A percentile compares a stretch with the other conserved stretches of the same genome.
phyloP scores from a whole-genome alignment of 2,329 filamentous ascomycete genomes.

The Epichloe coenophiala region DNA sequence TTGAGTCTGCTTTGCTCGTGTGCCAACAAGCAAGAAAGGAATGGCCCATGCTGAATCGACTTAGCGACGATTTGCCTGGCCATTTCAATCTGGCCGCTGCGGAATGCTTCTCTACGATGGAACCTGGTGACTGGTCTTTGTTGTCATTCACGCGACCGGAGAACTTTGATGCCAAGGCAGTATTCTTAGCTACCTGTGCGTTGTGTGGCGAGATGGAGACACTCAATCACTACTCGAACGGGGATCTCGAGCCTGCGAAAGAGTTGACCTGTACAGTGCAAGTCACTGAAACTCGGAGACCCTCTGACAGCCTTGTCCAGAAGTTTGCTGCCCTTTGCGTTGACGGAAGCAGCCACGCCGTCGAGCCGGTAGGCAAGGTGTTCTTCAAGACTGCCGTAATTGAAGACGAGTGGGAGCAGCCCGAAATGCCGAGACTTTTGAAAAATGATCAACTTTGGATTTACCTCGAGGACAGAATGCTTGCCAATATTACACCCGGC shows the following conservation, averaged over 20 bases:
- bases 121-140: slow-evolving; percentile 18
- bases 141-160: slow-evolving; percentile 19
- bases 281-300: slow-evolving; percentile 36
- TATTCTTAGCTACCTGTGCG: slow-evolving; percentile 31
- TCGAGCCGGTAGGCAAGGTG: slow-evolving; percentile 32
- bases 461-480: slow-evolving; percentile 49
- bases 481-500: slow-evolving; percentile 44
- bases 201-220: slow-evolving; percentile 21
- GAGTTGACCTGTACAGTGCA: slow-evolving; percentile 46
- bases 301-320: slow-evolving; percentile 26
- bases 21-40: slow-evolving; percentile 57
- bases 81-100: slow-evolving; percentile 68
- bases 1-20: slow-evolving; percentile 51
- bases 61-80: slow-evolving; percentile 50
- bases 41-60: slow-evolving; percentile 42
- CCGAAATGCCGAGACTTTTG: slow-evolving; percentile 7
- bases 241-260: slow-evolving; percentile 21
- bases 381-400: slow-evolving; percentile 30
- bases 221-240: slow-evolving; percentile 14
- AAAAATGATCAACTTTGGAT: slow-evolving; percentile 28
- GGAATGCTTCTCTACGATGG: slow-evolving; percentile 42
- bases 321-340: slow-evolving; percentile 30
- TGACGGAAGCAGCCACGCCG: slow-evolving; percentile 16
- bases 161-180: slow-evolving; percentile 25
- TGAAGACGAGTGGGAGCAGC: slow-evolving; percentile 32